Percentiles rank a stretch among this genome's conserved stretches.
Conservation (phyloP, 257 asterid species). For the Rehmannia glutinosa region DNA sequence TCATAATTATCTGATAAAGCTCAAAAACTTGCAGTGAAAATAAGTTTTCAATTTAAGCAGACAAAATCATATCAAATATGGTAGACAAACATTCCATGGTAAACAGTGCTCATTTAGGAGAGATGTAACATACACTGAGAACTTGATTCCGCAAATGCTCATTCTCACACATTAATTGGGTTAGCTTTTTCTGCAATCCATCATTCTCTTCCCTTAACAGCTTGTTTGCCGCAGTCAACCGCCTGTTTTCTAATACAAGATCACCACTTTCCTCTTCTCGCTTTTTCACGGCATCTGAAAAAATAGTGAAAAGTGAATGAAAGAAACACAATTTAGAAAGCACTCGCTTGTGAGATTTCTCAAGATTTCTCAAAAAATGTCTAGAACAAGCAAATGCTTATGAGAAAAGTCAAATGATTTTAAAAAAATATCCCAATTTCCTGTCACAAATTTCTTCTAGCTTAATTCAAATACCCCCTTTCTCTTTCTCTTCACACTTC, state of each 20-base stretch:
- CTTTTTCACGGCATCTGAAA: slow-evolving; percentile 40
- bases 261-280: slow-evolving; percentile 26
- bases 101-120: slow-evolving; percentile 1
- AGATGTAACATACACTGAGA: slow-evolving; percentile 21
- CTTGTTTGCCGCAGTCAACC: slow-evolving; percentile 20
- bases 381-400: neutral
- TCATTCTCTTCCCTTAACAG: slow-evolving; percentile 31
- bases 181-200: slow-evolving; percentile 15
- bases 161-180: slow-evolving; percentile 22
- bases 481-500: too few relatives aligned
- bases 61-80: neutral
- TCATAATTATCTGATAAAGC: slow-evolving; percentile 1
- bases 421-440: neutral
- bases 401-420: neutral
- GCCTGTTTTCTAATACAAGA: slow-evolving; percentile 24
- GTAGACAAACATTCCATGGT: neutral
- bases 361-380: neutral
- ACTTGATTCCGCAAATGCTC: slow-evolving; percentile 29
- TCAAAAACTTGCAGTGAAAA: neutral
- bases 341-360: neutral
- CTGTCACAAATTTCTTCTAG: neutral
- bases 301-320: slow-evolving; percentile 2
- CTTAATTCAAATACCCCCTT: too few relatives aligned
- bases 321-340: neutral
- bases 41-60: neutral